Conservation (phyloP, 2,329 filamentous ascomycete species). For the Fusarium papillatum region DNA sequence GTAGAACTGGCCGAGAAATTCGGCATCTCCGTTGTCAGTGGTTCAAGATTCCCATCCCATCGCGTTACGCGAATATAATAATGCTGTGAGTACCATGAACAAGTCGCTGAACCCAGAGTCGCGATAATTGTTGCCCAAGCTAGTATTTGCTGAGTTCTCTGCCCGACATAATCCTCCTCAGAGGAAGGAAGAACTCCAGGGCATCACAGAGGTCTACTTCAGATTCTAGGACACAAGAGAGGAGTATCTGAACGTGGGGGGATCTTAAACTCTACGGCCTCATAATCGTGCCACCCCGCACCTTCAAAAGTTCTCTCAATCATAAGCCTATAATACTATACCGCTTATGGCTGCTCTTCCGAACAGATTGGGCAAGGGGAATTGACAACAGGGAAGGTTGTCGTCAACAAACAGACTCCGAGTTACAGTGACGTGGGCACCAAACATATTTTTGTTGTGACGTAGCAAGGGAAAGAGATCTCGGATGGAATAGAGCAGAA, state of each 20-base stretch:
- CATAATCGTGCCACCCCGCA: constrained; percentile 36
- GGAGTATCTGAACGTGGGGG: background rate
- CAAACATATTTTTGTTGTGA: constrained; percentile 46
- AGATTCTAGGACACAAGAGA: no score
- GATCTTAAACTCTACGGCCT: constrained; percentile 9
- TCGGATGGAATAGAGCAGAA: constrained; percentile 76
- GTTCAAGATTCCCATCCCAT: no score
- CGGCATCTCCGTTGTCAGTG: no score
- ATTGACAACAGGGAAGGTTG: constrained; percentile 6
- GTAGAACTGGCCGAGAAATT: no score
- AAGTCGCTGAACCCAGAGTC: no score
- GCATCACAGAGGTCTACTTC: no score
- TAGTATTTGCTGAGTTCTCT: no score
- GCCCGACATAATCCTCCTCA: no score
- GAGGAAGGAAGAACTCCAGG: no score
- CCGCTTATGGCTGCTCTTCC: constrained; percentile 3
- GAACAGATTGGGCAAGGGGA: constrained; percentile 17
- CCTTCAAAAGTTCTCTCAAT: constrained; percentile 19
- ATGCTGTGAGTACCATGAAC: no score
- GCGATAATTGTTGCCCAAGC: no score
- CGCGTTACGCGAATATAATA: no score
- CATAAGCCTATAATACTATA: constrained; percentile 12
- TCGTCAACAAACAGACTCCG: constrained; percentile 72
- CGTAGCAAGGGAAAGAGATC: constrained; percentile 78
- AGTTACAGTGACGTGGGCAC: constrained; percentile 30